Evolutionary conservation across 2,329 filamentous ascomycete species (phyloP).

Genomic region (Diaporthe ilicicola): DNA sequence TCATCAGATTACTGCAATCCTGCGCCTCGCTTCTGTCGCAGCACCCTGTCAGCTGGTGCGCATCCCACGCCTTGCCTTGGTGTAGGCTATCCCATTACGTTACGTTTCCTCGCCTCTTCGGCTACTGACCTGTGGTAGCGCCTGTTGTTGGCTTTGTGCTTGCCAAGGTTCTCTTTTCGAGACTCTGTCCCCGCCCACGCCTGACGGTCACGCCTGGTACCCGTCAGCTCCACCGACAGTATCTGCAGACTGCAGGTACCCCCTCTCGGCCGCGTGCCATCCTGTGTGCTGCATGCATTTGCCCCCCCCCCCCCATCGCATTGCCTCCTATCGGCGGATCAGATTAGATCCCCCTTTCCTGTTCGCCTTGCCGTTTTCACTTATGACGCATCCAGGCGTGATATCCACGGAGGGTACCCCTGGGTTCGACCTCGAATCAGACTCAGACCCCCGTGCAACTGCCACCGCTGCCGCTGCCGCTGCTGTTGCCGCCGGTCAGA

Average conservation of each 20-base stretch:
- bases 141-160: not conserved
- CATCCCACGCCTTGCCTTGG: constrained; percentile 12
- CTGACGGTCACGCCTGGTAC: not conserved
- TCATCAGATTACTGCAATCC: constrained; percentile 21
- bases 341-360: constrained; percentile 29
- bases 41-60: constrained; percentile 14
- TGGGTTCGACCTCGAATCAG: constrained; percentile 20
- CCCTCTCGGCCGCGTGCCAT: constrained; percentile 6
- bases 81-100: constrained; percentile 17
- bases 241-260: constrained; percentile 23
- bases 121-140: constrained; percentile 4
- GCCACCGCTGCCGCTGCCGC: constrained; percentile 1
- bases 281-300: constrained; percentile 24
- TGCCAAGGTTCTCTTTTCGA: constrained; percentile 6
- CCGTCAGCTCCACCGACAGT: constrained; percentile 12
- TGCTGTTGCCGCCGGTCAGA: constrained; percentile 8
- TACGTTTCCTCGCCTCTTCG: constrained; percentile 20
- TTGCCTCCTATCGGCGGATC: constrained; percentile 29
- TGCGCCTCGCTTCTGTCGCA: constrained; percentile 25
- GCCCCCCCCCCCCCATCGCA: constrained; percentile 9
- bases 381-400: constrained; percentile 26
- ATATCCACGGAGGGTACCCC: constrained; percentile 12
- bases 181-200: not conserved
- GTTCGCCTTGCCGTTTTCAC: constrained; percentile 19
- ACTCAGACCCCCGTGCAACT: constrained; percentile 13